These are phyloP conservation scores for Kodamaea fungicola DNA, from an alignment of 1,139 yeast genomes.

Conservation along the genomic window DNA sequence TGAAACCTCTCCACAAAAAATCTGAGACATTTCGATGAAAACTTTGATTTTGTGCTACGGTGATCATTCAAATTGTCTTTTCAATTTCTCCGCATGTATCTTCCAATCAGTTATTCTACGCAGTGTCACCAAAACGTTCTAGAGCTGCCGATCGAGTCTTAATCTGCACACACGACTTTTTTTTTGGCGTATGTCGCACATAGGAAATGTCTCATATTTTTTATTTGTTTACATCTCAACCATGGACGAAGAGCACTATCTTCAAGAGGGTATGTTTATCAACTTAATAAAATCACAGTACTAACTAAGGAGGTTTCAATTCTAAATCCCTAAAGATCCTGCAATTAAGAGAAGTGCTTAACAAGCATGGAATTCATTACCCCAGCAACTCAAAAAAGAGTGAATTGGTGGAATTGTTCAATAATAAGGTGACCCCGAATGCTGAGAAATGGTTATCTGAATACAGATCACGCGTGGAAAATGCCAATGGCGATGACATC, in stretches of 20 bases:
- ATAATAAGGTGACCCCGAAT: slow-evolving; percentile 41
- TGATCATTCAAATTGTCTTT: no score
- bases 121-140: no score
- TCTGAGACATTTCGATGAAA: no score
- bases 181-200: neutral
- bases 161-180: neutral
- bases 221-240: slow-evolving; percentile 1
- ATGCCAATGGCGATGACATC: neutral
- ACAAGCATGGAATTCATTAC: slow-evolving; percentile 53
- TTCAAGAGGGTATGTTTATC: slow-evolving; percentile 21
- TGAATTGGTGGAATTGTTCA: slow-evolving; percentile 53
- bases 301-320: slow-evolving; percentile 50
- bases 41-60: no score
- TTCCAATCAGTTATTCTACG: no score
- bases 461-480: slow-evolving; percentile 8
- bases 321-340: slow-evolving; percentile 59
- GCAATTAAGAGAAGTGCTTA: slow-evolving; percentile 59
- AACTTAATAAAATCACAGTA: slow-evolving; percentile 2
- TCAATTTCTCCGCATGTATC: no score
- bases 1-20: no score
- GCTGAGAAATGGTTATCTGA: slow-evolving; percentile 29
- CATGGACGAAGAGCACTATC: slow-evolving; percentile 23
- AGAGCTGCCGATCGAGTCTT: no score
- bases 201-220: neutral
- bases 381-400: slow-evolving; percentile 63